Percentiles rank a stretch among this genome's conserved stretches.
Evolutionary conservation across 257 asterid genomes (phyloP).

Genomic region (Ehretia macrophylla): DNA sequence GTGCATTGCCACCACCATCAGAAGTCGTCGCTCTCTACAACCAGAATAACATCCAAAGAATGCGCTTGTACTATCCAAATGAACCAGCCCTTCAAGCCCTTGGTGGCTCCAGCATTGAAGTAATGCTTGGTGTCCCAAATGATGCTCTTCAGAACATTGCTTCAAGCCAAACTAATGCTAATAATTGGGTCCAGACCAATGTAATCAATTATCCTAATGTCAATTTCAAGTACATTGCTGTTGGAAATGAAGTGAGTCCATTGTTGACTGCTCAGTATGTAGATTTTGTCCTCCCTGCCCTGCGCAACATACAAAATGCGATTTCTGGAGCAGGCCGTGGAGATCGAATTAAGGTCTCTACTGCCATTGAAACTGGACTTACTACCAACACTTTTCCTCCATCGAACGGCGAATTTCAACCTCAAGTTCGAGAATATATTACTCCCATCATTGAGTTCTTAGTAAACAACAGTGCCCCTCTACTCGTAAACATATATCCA

Average conservation of each 20-base stretch:
- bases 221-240: conserved; percentile 30
- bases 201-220: conserved; percentile 24
- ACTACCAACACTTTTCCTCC: conserved; percentile 35
- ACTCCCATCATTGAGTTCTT: conserved; percentile 23
- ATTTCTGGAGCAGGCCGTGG: conserved; percentile 6
- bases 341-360: conserved; percentile 31
- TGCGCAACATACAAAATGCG: conserved; percentile 23
- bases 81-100: conserved; percentile 17
- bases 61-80: conserved; percentile 22
- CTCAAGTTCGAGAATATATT: neutral
- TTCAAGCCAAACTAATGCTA: conserved; percentile 22
- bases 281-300: conserved; percentile 21
- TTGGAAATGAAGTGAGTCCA: conserved; percentile 45
- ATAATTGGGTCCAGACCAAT: conserved; percentile 29
- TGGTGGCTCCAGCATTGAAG: conserved; percentile 19
- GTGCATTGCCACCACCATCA: conserved; percentile 18
- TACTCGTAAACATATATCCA: conserved; percentile 34
- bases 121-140: conserved; percentile 38
- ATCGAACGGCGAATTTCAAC: conserved; percentile 10
- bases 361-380: conserved; percentile 20
- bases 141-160: conserved; percentile 29
- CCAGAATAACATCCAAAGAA: conserved; percentile 16
- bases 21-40: conserved; percentile 21
- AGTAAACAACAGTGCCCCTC: conserved; percentile 1
- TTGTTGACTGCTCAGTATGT: neutral